These are phyloP conservation scores for Entamoeba invadens DNA, from an alignment of 208 protist species.

Conservation along the genomic window DNA sequence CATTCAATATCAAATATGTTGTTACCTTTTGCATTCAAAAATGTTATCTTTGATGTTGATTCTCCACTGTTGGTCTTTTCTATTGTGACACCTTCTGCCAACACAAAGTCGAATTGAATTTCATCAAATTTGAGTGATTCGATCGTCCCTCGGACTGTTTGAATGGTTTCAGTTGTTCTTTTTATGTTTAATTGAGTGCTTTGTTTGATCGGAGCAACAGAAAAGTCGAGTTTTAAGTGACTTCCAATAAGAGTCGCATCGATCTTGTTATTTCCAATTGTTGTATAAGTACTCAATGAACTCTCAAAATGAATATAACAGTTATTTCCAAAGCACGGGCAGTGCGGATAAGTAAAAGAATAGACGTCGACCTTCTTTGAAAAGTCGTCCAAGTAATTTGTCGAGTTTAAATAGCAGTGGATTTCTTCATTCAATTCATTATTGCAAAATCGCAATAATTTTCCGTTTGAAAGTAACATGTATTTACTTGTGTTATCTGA, in stretches of 20 bases:
- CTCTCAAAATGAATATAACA: not conserved
- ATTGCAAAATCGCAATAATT: not conserved
- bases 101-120: too few species aligned
- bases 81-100: too few species aligned
- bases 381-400: not conserved
- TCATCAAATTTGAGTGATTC: too few species aligned
- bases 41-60: too few species aligned
- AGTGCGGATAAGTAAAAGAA: not conserved
- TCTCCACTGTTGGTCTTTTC: too few species aligned
- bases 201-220: not conserved
- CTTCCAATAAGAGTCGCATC: not conserved
- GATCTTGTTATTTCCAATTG: too few species aligned
- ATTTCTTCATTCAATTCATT: not conserved
- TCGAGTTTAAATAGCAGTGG: not conserved
- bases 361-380: not conserved
- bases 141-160: not conserved
- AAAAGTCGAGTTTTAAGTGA: not conserved
- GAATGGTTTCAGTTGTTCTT: not conserved
- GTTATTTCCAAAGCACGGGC: not conserved
- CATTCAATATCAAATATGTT: too few species aligned
- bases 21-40: too few species aligned
- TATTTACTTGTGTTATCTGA: too few species aligned
- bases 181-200: not conserved
- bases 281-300: not conserved
- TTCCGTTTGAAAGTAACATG: not conserved